Base-by-base conservation (phyloP, 208 protist genomes). In the Phytomonas sp. region DNA sequence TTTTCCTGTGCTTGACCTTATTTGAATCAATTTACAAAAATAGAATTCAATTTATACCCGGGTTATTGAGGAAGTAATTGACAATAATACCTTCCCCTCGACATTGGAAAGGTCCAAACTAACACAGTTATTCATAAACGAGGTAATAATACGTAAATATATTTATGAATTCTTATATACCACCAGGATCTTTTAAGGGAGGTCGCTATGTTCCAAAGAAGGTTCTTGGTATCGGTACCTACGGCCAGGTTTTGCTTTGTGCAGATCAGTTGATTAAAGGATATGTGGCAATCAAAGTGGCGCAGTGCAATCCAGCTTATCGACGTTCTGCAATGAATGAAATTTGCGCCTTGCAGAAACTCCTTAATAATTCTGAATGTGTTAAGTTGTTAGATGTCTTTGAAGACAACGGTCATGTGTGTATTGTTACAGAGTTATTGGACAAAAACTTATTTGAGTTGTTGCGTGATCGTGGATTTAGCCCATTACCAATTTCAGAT, bases 181-280 rank as follows among this genome's bases (percentile, higher is more conserved):
- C 77, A 4, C 78, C 82, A 31, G 74, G 74, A 34, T 83, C 75
- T 5, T 87, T 79, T 56, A 66, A 84, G 60, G 70, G 78, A 60
- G 80, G 82, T 61, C 87, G 84, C 40, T 95, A 95, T 77, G 70
- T 77, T 32, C 77, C 82, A 29, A 77, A 78, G 62, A 81, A 85
- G 49, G 83, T 94, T 8, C 81, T 97, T 6, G 95, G 94, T 29
- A 89, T 83, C 8, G 95, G 95, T 11, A 96, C 92, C 6, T 98
- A 97, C 71, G 95, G 95, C 10, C 88, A 95, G 67, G 94, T 97
- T 26, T 71, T 95, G 3, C 80, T 63, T 23, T 97, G 93, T 75
- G 67, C 75, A 33, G 97, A 99, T 74, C 78, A 92, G 40, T 77
- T 86, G 69, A 92, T 67, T 7, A 72, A 87, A 31, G 52, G 73